phyloP scores from a whole-genome alignment of 2,329 filamentous ascomycete species.

The Nectriaceae sp. region DNA sequence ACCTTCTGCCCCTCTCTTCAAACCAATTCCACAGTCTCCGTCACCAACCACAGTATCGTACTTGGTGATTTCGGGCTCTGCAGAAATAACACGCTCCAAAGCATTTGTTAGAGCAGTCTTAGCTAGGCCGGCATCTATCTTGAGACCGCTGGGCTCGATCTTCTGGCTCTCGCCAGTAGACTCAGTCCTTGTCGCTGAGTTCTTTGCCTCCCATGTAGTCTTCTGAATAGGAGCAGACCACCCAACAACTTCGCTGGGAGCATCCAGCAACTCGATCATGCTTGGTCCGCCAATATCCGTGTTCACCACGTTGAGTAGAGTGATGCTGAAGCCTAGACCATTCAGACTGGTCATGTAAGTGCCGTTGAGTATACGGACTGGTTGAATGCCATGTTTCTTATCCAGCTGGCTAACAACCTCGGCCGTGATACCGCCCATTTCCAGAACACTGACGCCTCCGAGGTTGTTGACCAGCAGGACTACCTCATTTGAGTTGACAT shows the following conservation, averaged over 20 bases:
- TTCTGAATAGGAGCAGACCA: constrained; percentile 67
- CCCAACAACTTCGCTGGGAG: constrained; percentile 67
- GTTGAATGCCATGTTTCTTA: constrained; percentile 57
- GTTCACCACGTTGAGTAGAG: constrained; percentile 64
- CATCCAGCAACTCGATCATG: constrained; percentile 71
- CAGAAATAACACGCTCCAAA: constrained; percentile 62
- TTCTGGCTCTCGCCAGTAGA: constrained; percentile 32
- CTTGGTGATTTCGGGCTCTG: constrained; percentile 70
- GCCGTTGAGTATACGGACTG: constrained; percentile 66
- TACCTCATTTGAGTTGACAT: constrained; percentile 62
- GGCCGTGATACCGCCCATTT: constrained; percentile 70
- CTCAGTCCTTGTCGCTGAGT: constrained; percentile 48
- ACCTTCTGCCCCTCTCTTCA: constrained; percentile 85
- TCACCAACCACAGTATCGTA: constrained; percentile 86
- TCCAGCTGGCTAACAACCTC: constrained; percentile 68
- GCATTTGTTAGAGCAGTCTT: constrained; percentile 56
- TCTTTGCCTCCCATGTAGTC: constrained; percentile 63
- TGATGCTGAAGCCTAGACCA: constrained; percentile 74
- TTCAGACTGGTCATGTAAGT: constrained; percentile 81
- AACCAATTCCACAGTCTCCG: constrained; percentile 84
- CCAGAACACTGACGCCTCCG: constrained; percentile 71
- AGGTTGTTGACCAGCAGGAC: constrained; percentile 76
- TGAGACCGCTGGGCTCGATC: constrained; percentile 49
- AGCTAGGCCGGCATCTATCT: constrained; percentile 52
- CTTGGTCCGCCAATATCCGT: constrained; percentile 60